Evolutionary conservation across 2,329 filamentous ascomycete genomes (phyloP), one percentile per base, ranked within the genome.

Genomic region (Tolypocladium amazonense): DNA sequence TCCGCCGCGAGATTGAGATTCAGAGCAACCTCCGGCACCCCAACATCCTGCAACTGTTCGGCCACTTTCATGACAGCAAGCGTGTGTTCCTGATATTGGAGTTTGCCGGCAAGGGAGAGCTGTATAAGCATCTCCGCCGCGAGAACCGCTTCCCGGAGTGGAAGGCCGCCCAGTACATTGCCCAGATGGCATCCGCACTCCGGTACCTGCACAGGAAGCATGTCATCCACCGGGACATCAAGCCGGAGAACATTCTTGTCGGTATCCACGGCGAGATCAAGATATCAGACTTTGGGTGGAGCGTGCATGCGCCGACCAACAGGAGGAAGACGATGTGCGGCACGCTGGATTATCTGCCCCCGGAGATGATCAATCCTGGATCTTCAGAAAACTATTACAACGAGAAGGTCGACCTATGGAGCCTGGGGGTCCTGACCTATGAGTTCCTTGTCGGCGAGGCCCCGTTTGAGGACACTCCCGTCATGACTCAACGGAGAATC

Each of bases 251-350:
- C 45, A 71, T 74, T 25, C 64, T 74, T 7, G 65, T 74, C 0
- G 93, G 93, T 18, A 92, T 97, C 62, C 93, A 97, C 71, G 94
- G 92, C 65, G 94, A 99, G 79, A 92, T 99, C 77, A 99, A 99
- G 76, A 92, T 99, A 70, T 95, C 91, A 5, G 94, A 99, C 74
- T 99, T 97, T 70, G 93, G 94, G 56, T 99, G 94, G 94, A 95
- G 90, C 72, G 94, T 97, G 4, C 94, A 99, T 74, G 94, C 94
- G 6, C 94, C 94, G 35, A 97, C 96, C 75, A 95, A 93, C 77
- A 81, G 94, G 66, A 83, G 94, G 63, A 88, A 92, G 70, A 99
- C 94, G 59, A 92, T 97, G 85, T 99, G 94, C 73, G 94, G 94
- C 64, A 99, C 94, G 23, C 84, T 97, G 50, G 94, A 99, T 76